Evolutionary conservation across 1,284 basidiomycete species (phyloP), one percentile per base, ranked within the genome.

Genomic region (Tranzscheliella williamsii): DNA sequence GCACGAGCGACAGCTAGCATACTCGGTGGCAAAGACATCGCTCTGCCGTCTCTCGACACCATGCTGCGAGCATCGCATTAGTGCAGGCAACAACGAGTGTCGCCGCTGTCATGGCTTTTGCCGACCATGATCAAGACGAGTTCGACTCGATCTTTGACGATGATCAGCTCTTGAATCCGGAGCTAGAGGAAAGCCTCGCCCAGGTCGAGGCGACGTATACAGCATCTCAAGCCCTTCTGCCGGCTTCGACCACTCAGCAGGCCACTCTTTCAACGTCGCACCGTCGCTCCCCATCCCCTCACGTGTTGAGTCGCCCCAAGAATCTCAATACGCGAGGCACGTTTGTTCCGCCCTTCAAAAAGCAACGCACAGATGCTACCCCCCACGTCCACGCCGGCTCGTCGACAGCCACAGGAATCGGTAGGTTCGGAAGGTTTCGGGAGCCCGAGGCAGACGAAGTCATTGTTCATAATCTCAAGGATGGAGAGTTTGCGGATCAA

Each of bases 81-180:
- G n/a, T n/a, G n/a, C n/a, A n/a, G n/a, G n/a, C n/a, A n/a, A n/a
- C n/a, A n/a, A n/a, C n/a, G n/a, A n/a, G n/a, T n/a, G n/a, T n/a
- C n/a, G n/a, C n/a, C n/a, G n/a, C n/a, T n/a, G n/a, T n/a, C 32
- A 34, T 34, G 32, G 8, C 32, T 11, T 9, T 11, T 18, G 32
- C 32, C 9, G 17, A 34, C 20, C 36, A 31, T 21, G 26, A 40
- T n/a, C 46, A 57, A 13, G 50, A 57, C 38, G 61, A 64, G 30
- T 64, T 64, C 41, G 61, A 64, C 32, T 51, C 47, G 5, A 31
- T 64, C 33, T 57, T 63, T 31, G 60, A 63, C 26, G 51, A 58
- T 24, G 43, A 48, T 16, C 31, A 24, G 4, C 44, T 55, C 16
- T 48, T 58, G 38, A 51, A 64, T 29, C 50, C 61, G 5, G 61